Conservation (phyloP, 176 grass and related monocot genomes). For the Triticum dicoccoides region DNA sequence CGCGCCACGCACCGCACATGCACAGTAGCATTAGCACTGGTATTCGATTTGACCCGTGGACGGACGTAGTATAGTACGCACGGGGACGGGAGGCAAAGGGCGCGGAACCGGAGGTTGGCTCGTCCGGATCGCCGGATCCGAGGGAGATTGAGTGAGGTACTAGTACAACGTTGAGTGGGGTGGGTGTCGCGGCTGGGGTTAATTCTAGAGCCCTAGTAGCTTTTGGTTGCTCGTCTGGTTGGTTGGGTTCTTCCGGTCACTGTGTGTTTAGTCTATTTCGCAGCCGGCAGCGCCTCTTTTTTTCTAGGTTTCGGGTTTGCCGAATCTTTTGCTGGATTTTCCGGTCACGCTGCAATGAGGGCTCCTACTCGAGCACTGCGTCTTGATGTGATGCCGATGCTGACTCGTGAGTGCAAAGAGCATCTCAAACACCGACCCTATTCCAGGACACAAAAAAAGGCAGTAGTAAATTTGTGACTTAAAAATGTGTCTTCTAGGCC, state of each 20-base stretch:
- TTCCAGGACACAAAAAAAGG: too few relatives aligned
- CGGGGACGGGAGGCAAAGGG: neutral
- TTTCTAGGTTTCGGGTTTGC: neutral
- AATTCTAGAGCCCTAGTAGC: neutral
- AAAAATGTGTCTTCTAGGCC: too few relatives aligned
- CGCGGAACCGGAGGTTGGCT: neutral
- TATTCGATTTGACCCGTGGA: neutral
- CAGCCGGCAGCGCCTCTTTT: neutral
- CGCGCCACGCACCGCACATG: neutral
- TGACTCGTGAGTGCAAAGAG: too few relatives aligned
- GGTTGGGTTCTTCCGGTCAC: neutral
- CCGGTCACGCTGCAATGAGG: too few relatives aligned
- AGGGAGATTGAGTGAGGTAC: neutral
- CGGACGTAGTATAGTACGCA: neutral
- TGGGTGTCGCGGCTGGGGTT: neutral
- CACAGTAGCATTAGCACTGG: too few relatives aligned
- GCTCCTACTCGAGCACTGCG: too few relatives aligned
- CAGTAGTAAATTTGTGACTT: too few relatives aligned
- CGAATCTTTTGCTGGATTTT: too few relatives aligned
- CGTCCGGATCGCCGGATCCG: neutral
- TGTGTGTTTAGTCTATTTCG: neutral
- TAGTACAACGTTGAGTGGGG: neutral
- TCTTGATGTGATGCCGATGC: too few relatives aligned
- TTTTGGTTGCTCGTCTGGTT: neutral
- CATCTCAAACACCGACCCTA: too few relatives aligned